Percentiles rank a stretch among this genome's conserved stretches.
phyloP scores from a whole-genome alignment of 1,139 yeast species.

The Groenewaldozyma auringiensis region DNA sequence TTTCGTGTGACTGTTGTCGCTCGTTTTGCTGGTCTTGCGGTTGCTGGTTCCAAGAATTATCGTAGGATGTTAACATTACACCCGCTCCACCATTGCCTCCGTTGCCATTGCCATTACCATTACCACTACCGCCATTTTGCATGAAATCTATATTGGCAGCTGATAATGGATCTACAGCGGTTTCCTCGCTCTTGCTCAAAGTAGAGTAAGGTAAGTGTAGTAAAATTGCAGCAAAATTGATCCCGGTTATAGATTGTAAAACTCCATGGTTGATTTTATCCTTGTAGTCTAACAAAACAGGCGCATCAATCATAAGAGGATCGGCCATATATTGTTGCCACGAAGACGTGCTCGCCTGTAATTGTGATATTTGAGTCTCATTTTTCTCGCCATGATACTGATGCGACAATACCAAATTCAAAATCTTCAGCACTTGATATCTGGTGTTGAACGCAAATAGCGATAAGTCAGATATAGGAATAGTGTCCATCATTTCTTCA shows the following conservation, averaged over 20 bases:
- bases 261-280: background rate
- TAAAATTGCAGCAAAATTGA: constrained; percentile 1
- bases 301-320: background rate
- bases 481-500: background rate
- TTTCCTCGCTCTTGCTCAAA: background rate
- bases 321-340: constrained; percentile 3
- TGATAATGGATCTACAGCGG: background rate
- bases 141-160: background rate
- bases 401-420: background rate
- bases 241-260: background rate
- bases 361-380: background rate
- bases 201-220: background rate
- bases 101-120: background rate
- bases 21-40: background rate
- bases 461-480: background rate
- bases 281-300: background rate
- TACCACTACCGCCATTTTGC: background rate
- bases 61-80: background rate
- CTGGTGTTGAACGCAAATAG: background rate
- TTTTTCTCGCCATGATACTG: background rate
- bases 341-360: background rate
- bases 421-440: background rate
- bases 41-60: background rate
- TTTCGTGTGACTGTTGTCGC: background rate
- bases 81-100: background rate